These are phyloP conservation scores for Hibiscus tridactylites DNA, from an alignment of 345 rosid genomes.

Conservation along the genomic window DNA sequence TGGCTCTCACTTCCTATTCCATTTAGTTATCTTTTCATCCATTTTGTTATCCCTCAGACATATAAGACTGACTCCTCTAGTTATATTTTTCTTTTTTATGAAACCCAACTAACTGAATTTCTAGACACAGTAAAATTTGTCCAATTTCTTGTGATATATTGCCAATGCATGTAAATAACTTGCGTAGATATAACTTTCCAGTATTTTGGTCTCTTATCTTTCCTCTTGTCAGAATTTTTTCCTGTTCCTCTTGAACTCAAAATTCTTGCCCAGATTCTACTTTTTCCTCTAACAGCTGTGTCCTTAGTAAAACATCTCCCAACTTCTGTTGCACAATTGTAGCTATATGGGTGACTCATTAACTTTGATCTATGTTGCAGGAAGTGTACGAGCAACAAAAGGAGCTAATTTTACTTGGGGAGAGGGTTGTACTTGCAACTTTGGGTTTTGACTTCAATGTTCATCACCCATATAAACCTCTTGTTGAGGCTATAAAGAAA, in stretches of 20 bases:
- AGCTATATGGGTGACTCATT: neutral
- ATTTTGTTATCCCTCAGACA: neutral
- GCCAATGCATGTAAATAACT: neutral
- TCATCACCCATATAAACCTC: slow-evolving; percentile 76
- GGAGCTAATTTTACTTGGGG: slow-evolving; percentile 62
- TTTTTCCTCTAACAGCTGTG: slow-evolving; percentile 9
- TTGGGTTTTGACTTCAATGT: slow-evolving; percentile 75
- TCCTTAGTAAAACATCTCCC: slow-evolving; percentile 7
- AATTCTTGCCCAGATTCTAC: slow-evolving; percentile 5
- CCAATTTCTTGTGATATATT: neutral
- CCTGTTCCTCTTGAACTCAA: slow-evolving; percentile 4
- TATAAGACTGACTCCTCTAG: neutral
- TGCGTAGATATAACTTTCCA: neutral
- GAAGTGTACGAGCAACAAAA: slow-evolving; percentile 81
- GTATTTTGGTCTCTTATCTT: neutral
- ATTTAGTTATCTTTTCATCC: neutral
- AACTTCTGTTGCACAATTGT: neutral
- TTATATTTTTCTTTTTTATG: slow-evolving; percentile 1
- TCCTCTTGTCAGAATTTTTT: neutral
- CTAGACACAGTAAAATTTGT: neutral
- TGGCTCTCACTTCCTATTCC: slow-evolving; percentile 1
- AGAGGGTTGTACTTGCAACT: slow-evolving; percentile 75
- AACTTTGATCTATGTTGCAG: slow-evolving; percentile 30
- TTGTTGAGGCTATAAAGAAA: slow-evolving; percentile 76
- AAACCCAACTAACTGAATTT: neutral